phyloP scores from a whole-genome alignment of 2,329 filamentous ascomycete species.

The Aspergillus spinulosporus region DNA sequence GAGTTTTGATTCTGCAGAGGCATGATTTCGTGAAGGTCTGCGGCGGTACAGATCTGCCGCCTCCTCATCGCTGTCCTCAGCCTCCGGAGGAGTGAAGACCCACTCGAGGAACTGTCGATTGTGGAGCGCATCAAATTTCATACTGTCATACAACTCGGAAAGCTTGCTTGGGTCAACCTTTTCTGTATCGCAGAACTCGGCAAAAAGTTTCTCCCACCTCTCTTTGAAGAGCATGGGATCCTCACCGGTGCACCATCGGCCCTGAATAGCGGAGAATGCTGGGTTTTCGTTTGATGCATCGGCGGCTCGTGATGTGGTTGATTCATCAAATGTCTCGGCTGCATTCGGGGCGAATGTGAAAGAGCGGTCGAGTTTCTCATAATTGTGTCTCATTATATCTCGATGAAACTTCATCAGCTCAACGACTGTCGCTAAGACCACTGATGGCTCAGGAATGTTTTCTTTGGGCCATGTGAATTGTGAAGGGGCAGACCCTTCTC shows the following conservation, averaged over 20 bases:
- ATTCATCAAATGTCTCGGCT: neutral
- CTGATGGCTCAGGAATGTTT: slow-evolving; percentile 89
- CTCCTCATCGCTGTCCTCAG: slow-evolving; percentile 71
- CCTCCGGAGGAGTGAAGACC: slow-evolving; percentile 86
- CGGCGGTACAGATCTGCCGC: slow-evolving; percentile 34
- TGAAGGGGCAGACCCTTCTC: slow-evolving; percentile 88
- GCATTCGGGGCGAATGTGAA: slow-evolving; percentile 7
- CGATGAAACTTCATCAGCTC: slow-evolving; percentile 98
- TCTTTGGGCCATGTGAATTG: slow-evolving; percentile 97
- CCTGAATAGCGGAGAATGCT: slow-evolving; percentile 70
- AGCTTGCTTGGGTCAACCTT: slow-evolving; percentile 99
- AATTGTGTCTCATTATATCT: slow-evolving; percentile 92
- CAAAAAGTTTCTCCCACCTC: slow-evolving; percentile 96
- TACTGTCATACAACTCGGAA: slow-evolving; percentile 96
- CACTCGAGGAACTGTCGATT: slow-evolving; percentile 96
- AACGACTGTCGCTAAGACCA: slow-evolving; percentile 88
- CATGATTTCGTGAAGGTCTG: slow-evolving; percentile 24
- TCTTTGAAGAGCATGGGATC: slow-evolving; percentile 93
- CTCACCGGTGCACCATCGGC: slow-evolving; percentile 94
- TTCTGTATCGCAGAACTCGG: slow-evolving; percentile 92
- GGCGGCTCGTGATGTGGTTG: slow-evolving; percentile 19
- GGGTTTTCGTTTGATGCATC: slow-evolving; percentile 43
- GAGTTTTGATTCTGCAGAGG: slow-evolving; percentile 23
- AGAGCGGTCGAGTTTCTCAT: slow-evolving; percentile 70
- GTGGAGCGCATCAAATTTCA: slow-evolving; percentile 98